These are phyloP conservation scores for Salix purpurea DNA, from an alignment of 345 rosid species.

Conservation along the genomic window DNA sequence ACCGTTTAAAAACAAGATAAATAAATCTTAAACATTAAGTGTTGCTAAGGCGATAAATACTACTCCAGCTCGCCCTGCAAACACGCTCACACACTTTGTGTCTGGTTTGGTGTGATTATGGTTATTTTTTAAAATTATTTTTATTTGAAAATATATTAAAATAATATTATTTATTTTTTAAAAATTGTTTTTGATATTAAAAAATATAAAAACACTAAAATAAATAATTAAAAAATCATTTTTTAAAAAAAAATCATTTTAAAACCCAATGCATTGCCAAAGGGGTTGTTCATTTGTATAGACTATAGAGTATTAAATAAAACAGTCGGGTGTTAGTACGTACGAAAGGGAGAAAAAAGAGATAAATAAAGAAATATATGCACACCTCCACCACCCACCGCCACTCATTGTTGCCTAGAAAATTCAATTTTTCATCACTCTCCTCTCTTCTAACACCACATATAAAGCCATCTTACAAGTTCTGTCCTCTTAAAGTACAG, in stretches of 20 bases:
- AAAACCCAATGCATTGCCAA: no score
- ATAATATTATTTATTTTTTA: no score
- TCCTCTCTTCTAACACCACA: not conserved
- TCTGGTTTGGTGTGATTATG: no score
- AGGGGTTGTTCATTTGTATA: no score
- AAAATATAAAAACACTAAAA: no score
- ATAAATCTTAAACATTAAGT: not conserved
- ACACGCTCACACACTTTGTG: not conserved
- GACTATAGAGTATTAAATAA: no score
- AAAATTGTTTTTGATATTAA: no score
- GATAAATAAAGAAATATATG: conserved; percentile 1
- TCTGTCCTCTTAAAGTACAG: not conserved
- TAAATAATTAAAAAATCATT: no score
- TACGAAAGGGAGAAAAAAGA: not conserved
- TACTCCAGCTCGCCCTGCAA: not conserved
- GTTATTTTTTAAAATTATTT: no score
- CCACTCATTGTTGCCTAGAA: conserved; percentile 24
- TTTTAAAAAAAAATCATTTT: no score
- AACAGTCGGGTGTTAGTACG: not conserved
- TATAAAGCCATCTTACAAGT: not conserved
- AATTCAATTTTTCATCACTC: conserved; percentile 8
- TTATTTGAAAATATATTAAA: no score
- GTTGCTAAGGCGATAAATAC: not conserved
- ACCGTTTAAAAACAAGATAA: conserved; percentile 19
- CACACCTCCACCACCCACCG: conserved; percentile 20